Percentiles rank a stretch among this genome's conserved stretches.
Conservation (phyloP, 2,329 filamentous ascomycete species). For the Epichloe gansuensis region DNA sequence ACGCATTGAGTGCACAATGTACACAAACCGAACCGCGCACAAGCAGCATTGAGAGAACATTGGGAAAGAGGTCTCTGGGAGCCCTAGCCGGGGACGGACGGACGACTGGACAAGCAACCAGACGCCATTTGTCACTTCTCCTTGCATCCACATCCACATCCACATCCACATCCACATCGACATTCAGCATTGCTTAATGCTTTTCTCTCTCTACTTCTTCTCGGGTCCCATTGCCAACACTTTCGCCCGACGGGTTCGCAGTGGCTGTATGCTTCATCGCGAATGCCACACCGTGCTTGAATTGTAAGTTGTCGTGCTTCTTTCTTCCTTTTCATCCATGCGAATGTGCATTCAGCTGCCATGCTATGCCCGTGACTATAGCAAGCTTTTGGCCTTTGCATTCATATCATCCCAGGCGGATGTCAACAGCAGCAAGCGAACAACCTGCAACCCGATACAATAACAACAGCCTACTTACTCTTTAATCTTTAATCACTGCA, state of each 20-base stretch:
- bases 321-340: not conserved
- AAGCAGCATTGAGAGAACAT: not conserved
- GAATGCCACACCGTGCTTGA: conserved; percentile 16
- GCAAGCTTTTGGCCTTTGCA: not conserved
- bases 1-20: conserved; percentile 13
- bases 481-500: not conserved
- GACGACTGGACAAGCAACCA: not conserved
- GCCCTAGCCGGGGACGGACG: not conserved
- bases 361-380: not conserved
- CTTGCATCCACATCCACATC: conserved; percentile 8
- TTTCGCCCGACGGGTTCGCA: not conserved
- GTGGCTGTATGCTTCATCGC: conserved; percentile 11
- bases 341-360: not conserved
- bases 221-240: not conserved
- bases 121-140: conserved; percentile 4
- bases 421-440: not conserved
- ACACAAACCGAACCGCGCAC: conserved; percentile 22
- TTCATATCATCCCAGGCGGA: not conserved
- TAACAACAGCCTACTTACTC: not conserved
- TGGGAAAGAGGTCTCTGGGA: conserved; percentile 4
- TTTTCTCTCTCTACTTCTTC: not conserved
- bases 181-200: conserved; percentile 19
- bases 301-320: conserved; percentile 13
- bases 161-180: conserved; percentile 8
- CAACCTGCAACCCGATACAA: not conserved